These are phyloP conservation scores for Globisporangium megalacanthum DNA, from an alignment of 352 stramenopile genomes.

Conservation along the genomic window DNA sequence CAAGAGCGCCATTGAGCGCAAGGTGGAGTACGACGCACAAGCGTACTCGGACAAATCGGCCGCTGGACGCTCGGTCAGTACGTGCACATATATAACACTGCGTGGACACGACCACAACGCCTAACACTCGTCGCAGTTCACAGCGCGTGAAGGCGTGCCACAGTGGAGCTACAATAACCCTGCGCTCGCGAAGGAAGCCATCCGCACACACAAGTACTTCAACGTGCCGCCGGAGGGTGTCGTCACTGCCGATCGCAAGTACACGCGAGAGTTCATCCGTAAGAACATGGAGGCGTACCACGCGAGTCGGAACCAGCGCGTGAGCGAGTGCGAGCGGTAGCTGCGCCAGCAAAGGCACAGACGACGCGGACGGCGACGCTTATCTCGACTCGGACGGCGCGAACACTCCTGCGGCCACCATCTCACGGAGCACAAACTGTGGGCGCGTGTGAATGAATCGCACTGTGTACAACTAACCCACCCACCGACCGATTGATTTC, in stretches of 20 bases:
- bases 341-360: neutral
- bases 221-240: conserved; percentile 42
- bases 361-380: neutral
- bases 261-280: conserved; percentile 64
- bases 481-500: too few species aligned
- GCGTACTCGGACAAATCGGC: conserved; percentile 32
- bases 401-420: conserved; percentile 6
- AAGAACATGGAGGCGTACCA: conserved; percentile 42
- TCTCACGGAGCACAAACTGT: conserved; percentile 14
- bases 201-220: conserved; percentile 38
- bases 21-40: conserved; percentile 49
- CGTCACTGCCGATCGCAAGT: conserved; percentile 50
- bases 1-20: conserved; percentile 51
- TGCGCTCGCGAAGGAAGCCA: conserved; percentile 28
- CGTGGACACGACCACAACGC: neutral
- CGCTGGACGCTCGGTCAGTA: conserved; percentile 29
- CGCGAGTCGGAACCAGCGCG: conserved; percentile 19
- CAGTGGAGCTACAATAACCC: conserved; percentile 52
- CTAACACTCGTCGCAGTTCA: conserved; percentile 4
- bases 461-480: neutral
- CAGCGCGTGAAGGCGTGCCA: conserved; percentile 20
- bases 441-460: neutral
- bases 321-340: neutral
- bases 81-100: neutral
- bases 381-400: neutral